Conservation (phyloP, 306 rosid genomes). For the Trifolium repens region DNA sequence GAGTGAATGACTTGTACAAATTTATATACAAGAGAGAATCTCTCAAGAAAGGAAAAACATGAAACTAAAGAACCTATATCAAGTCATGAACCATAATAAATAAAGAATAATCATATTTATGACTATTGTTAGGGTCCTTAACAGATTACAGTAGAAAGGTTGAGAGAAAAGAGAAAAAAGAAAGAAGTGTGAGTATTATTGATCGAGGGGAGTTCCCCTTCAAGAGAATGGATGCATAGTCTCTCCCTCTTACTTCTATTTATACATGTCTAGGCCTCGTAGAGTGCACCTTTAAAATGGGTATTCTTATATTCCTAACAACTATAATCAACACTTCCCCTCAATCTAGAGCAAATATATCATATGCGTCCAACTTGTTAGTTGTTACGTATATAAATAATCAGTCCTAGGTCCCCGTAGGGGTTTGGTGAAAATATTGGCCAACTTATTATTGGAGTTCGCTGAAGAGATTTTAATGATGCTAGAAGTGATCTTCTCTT, state of each 20-base stretch:
- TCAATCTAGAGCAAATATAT: background rate
- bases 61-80: background rate
- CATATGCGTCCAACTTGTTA: background rate
- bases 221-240: background rate
- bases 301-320: background rate
- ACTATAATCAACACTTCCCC: background rate
- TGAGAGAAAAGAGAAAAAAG: background rate
- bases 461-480: too few species aligned
- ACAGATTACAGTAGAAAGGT: background rate
- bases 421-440: background rate
- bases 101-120: constrained; percentile 1
- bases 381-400: background rate
- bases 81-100: background rate
- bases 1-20: constrained; percentile 3
- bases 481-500: too few species aligned
- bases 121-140: background rate
- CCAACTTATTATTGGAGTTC: background rate
- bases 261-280: background rate
- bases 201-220: background rate
- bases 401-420: background rate
- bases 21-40: background rate
- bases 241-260: background rate
- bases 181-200: background rate
- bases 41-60: background rate
- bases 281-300: background rate